Base-by-base conservation (phyloP, 2,329 filamentous ascomycete species). In the Arthrobotrys conoides region DNA sequence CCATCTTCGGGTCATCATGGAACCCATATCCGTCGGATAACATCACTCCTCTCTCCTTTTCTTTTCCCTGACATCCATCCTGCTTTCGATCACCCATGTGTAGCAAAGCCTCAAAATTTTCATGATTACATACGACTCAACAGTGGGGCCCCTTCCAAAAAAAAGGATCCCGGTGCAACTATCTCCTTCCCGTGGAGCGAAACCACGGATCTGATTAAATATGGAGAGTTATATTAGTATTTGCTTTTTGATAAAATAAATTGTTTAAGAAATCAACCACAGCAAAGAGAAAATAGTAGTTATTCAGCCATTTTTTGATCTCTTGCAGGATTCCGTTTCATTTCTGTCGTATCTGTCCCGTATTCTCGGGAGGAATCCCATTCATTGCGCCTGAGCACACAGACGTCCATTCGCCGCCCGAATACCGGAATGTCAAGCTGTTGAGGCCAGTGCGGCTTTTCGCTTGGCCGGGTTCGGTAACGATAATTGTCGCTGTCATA, bases 401-500 rank as follows among this genome's bases (percentile, higher is more conserved):
- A 44, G 57, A 61, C 36, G 57, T n/a, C 57, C 18, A 61, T 61
- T 41, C 57, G 36, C 36, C 9, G 20, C 36, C 57, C 57, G 57
- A 61, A 27, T 41, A 24, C 57, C 57, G 57, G 57, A 61, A 44
- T 61, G 44, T 46, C 44, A 46, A 20, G 16, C 18, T 38, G 36
- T 41, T 27, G 36, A 61, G 57, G 33, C 57, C 57, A 61, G 57
- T 61, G 57, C 57, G 57, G 57, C 57, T 44, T n/a, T 44, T 61
- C 36, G 33, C 33, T 44, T 61, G 33, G 57, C 18, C 36, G 57
- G 57, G 57, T 41, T 61, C 57, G 36, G 57, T 44, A 61, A 44
- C 36, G 20, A 3, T n/a, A n/a, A n/a, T 36, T 44, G 57, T 44
- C 10, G 27, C 3, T 18, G 27, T 59, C 53, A 59, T 38, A 61